Conservation (phyloP, 768 basidiomycete species). For the Coprinopsis marcescibilis region DNA sequence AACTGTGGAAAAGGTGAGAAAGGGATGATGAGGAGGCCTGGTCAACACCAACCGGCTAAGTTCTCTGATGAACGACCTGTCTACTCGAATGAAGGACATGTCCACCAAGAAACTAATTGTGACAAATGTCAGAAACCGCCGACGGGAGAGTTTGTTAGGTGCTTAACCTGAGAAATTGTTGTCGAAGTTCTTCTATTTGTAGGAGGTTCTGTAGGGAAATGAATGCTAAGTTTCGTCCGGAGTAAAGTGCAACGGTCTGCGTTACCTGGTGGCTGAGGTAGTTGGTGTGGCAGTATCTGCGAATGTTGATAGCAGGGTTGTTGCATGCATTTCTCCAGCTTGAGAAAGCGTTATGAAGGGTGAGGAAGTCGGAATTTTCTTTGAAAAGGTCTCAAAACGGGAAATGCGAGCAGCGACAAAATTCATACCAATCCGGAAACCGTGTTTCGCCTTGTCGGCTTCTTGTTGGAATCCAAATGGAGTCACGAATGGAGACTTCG, state of each 20-base stretch:
- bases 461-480: conserved; percentile 86
- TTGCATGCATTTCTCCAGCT: conserved; percentile 78
- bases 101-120: conserved; percentile 80
- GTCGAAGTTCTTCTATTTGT: conserved; percentile 94
- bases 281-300: conserved; percentile 74
- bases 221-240: conserved; percentile 1
- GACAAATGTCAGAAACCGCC: conserved; percentile 4
- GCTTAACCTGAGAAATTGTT: conserved; percentile 72
- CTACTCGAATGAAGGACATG: conserved; percentile 74
- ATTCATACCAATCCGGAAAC: conserved; percentile 71
- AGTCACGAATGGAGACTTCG: conserved; percentile 88
- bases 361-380: conserved; percentile 96
- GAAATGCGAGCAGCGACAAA: not conserved
- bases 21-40: conserved; percentile 3
- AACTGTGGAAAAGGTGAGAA: conserved; percentile 33
- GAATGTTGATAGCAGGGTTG: conserved; percentile 47
- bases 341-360: conserved; percentile 84
- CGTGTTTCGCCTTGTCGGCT: conserved; percentile 76
- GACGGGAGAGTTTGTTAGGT: conserved; percentile 1
- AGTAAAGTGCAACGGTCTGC: conserved; percentile 4
- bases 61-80: conserved; percentile 58
- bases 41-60: conserved; percentile 49
- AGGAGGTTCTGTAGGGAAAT: conserved; percentile 62
- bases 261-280: conserved; percentile 79
- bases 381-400: conserved; percentile 3